Evolutionary conservation across 2,329 filamentous ascomycete species (phyloP).

Genomic region (Colletotrichum tropicale): DNA sequence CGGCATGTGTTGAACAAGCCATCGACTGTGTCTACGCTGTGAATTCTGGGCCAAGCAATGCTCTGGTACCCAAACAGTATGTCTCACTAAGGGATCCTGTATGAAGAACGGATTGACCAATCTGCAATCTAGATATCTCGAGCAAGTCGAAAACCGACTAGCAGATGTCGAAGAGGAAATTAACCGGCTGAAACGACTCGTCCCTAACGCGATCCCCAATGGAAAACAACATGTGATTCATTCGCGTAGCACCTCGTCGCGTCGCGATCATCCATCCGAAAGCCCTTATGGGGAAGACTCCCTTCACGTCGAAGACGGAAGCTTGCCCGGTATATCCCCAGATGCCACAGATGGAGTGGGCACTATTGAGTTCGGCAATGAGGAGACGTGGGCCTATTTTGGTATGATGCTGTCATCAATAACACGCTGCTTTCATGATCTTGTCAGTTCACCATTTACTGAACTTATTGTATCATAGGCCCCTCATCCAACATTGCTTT

Average conservation of each 20-base stretch:
- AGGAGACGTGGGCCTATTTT: conserved; percentile 23
- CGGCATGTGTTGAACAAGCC: conserved; percentile 20
- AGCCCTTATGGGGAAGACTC: background rate
- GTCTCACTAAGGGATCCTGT: background rate
- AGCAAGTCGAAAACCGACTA: conserved; percentile 22
- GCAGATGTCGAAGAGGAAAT: conserved; percentile 22
- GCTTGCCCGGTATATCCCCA: conserved; percentile 17
- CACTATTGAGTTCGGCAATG: conserved; percentile 25
- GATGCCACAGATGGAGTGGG: conserved; percentile 26
- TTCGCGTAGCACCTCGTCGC: background rate
- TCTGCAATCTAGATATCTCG: conserved; percentile 10
- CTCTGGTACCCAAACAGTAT: conserved; percentile 16
- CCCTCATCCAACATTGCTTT: conserved; percentile 28
- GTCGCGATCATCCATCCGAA: background rate
- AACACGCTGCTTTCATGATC: background rate
- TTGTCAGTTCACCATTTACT: background rate
- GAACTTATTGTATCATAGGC: background rate
- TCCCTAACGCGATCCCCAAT: background rate
- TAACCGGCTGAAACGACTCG: conserved; percentile 15
- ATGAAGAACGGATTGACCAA: background rate
- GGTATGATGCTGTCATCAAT: conserved; percentile 4
- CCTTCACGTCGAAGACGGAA: conserved; percentile 14
- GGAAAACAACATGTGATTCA: background rate
- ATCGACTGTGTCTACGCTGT: conserved; percentile 25
- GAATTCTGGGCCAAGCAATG: conserved; percentile 2